Evolutionary conservation across 176 grass and related monocot genomes (phyloP).

Genomic region (Oryza australiensis): DNA sequence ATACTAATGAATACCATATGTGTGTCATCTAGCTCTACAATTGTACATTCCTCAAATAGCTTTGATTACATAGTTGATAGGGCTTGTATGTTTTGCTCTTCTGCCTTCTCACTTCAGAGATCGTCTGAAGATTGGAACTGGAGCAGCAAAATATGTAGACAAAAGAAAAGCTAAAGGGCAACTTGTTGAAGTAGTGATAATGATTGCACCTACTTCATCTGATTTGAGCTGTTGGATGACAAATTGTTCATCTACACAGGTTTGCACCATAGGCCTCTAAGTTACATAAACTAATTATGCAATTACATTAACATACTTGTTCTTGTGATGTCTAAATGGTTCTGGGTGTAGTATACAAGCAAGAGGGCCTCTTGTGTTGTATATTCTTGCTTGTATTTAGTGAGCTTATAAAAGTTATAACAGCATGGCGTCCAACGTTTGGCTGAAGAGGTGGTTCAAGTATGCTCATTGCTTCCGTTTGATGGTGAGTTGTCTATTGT

Average conservation of each 20-base stretch:
- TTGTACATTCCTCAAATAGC: background rate
- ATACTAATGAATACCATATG: slow-evolving; percentile 5
- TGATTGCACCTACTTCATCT: slow-evolving; percentile 41
- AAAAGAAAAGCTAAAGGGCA: slow-evolving; percentile 41
- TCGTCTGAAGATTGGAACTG: slow-evolving; percentile 52
- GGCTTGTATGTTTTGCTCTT: slow-evolving; percentile 8
- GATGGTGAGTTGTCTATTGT: slow-evolving; percentile 21
- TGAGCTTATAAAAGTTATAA: background rate
- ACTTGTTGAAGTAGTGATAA: slow-evolving; percentile 53
- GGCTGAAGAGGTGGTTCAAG: background rate
- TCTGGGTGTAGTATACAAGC: background rate
- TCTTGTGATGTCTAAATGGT: background rate
- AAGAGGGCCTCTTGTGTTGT: background rate
- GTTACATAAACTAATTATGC: background rate
- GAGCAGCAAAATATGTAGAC: slow-evolving; percentile 36
- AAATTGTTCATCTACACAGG: slow-evolving; percentile 52
- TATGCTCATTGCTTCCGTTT: background rate
- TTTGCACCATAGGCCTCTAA: slow-evolving; percentile 34
- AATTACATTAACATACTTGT: background rate
- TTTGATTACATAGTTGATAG: slow-evolving; percentile 6
- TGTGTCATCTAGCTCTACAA: slow-evolving; percentile 7
- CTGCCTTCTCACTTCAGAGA: slow-evolving; percentile 46
- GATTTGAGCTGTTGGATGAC: slow-evolving; percentile 43
- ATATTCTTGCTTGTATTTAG: background rate
- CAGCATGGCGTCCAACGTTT: background rate